Base-by-base conservation (phyloP, 495 filamentous ascomycete genomes). In the Aspergillus steynii region DNA sequence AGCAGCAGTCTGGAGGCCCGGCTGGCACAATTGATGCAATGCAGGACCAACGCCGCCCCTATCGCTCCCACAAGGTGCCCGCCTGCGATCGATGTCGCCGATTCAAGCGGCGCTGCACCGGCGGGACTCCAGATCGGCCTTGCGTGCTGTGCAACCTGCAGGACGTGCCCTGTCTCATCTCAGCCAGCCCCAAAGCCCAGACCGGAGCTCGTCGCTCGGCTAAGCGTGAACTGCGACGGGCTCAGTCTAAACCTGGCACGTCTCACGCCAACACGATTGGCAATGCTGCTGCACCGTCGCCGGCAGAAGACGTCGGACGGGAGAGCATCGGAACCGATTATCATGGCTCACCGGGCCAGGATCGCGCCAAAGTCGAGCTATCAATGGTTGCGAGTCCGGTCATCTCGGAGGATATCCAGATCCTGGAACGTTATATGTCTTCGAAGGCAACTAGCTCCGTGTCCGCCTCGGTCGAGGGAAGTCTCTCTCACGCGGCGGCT, bases 11-110 rank as follows among this genome's bases (percentile, higher is more conserved):
- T 42, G 10, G 37, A 42, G 9, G 37, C 10, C 37, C 9, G 14
- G 37, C 9, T 15, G 29, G 2, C 20, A 14, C 10, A 26, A 47
- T 26, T 29, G 1, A 58, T 31, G 45, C 28, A 9, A 59, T 63
- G 56, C 31, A 55, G 26, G 32, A 51, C 37, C 62, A 64, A 31
- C 56, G 49, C 25, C 63, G 67, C 37, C 71, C 72, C 9, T 73
- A 73, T 32, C 63, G 71, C 31, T 75, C 72, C 25, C 72, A 75
- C 51, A 69, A 70, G 29, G 49, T 65, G 47, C 68, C 68, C n/a
- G 72, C 72, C 4, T 75, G 72, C 55, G 59, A 70, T 47, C 63
- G 62, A 29, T 73, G 72, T 51, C 68, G 72, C 28, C 65, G 64
- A 46, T 62, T 69, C 50, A 74, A 74, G 62, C 61, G 59, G 3